Evolutionary conservation across 805 yeast species (phyloP).

Genomic region (Komagataella mondaviorum): DNA sequence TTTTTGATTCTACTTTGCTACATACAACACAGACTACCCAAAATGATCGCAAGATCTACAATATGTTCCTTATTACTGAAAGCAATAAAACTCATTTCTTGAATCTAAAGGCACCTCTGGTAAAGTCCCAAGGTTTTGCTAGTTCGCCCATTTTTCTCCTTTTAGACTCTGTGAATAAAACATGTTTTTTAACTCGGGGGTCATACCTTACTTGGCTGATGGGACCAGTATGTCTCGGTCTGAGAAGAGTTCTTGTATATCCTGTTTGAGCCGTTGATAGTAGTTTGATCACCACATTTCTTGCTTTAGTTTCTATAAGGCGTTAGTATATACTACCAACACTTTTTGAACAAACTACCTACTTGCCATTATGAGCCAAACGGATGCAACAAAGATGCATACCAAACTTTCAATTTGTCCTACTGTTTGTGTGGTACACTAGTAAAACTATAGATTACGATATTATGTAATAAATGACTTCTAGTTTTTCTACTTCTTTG

Average conservation of each 20-base stretch:
- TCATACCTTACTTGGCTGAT: slow-evolving; percentile 79
- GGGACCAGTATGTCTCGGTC: slow-evolving; percentile 71
- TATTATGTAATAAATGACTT: not conserved
- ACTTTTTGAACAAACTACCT: slow-evolving; percentile 2
- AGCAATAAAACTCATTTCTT: slow-evolving; percentile 12
- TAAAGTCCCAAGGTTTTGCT: slow-evolving; percentile 31
- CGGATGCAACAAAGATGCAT: not conserved
- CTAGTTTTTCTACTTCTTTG: not conserved
- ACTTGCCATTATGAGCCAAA: slow-evolving; percentile 9
- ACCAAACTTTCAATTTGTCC: not conserved
- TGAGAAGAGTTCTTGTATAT: slow-evolving; percentile 61
- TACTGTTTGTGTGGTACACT: not conserved
- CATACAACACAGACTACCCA: not conserved
- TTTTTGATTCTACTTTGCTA: not conserved
- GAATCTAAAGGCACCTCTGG: slow-evolving; percentile 26
- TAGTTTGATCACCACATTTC: slow-evolving; percentile 73
- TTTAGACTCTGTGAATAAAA: slow-evolving; percentile 76
- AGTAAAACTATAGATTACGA: not conserved
- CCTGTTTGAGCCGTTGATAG: slow-evolving; percentile 90
- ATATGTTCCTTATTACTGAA: slow-evolving; percentile 4
- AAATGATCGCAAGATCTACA: not conserved
- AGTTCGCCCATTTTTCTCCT: slow-evolving; percentile 65
- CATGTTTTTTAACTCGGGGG: slow-evolving; percentile 82
- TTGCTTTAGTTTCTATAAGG: slow-evolving; percentile 45
- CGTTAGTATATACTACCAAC: not conserved